A percentile compares a stretch with the other conserved stretches of the same genome.
Evolutionary conservation across 164 flowering plant species (phyloP).

Genomic region (Kalanchoe fedtschenkoi): DNA sequence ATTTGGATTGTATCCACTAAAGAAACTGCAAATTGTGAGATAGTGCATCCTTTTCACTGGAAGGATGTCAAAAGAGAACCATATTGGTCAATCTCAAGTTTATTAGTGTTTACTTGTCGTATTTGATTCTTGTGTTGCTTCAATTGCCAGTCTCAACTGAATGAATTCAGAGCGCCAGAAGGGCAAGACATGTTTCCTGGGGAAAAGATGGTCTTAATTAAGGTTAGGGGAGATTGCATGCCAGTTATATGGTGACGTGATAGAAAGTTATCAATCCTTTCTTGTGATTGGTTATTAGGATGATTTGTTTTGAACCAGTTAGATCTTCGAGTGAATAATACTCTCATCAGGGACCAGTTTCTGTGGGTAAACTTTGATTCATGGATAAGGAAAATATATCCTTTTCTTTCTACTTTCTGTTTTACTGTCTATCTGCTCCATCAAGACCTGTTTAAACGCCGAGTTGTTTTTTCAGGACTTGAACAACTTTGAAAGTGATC

Average conservation of each 20-base stretch:
- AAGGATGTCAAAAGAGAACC: too few relatives aligned
- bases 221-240: slow-evolving; percentile 31
- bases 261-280: too few relatives aligned
- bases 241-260: too few relatives aligned
- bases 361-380: slow-evolving; percentile 58
- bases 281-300: neutral
- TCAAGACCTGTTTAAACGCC: slow-evolving; percentile 36
- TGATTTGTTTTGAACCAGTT: slow-evolving; percentile 41
- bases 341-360: slow-evolving; percentile 84
- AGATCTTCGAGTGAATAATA: slow-evolving; percentile 85
- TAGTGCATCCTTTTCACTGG: too few relatives aligned
- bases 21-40: too few relatives aligned
- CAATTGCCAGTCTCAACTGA: slow-evolving; percentile 55
- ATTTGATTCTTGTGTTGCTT: neutral
- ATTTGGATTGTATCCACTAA: too few relatives aligned
- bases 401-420: too few relatives aligned
- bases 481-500: slow-evolving; percentile 93
- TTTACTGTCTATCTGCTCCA: neutral
- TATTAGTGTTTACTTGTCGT: neutral
- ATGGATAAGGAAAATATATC: too few relatives aligned
- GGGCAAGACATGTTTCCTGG: slow-evolving; percentile 87
- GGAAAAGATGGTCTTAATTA: slow-evolving; percentile 76
- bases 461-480: slow-evolving; percentile 55
- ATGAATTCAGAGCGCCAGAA: slow-evolving; percentile 76
- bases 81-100: too few relatives aligned